Evolutionary conservation across 306 rosid species (phyloP).

Genomic region (Pterocarpus santalinus): DNA sequence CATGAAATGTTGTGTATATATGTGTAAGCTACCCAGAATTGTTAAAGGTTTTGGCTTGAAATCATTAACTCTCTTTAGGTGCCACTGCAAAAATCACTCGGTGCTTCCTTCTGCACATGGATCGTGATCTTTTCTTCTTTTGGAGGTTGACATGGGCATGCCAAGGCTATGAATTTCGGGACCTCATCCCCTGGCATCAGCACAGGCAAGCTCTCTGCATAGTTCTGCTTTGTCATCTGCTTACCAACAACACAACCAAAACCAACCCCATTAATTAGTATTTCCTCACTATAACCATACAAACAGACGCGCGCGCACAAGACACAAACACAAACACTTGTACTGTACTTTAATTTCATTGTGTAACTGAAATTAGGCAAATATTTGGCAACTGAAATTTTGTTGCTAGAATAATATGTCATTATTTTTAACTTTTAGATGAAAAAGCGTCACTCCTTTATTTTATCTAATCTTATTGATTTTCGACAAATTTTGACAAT

Average conservation of each 20-base stretch:
- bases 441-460: too few relatives aligned
- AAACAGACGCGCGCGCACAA: too few relatives aligned
- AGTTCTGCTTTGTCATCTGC: slow-evolving; percentile 57
- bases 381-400: too few relatives aligned
- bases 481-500: background rate
- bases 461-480: too few relatives aligned
- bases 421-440: too few relatives aligned
- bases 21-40: slow-evolving; percentile 28
- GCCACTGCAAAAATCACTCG: slow-evolving; percentile 27
- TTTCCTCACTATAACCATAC: background rate
- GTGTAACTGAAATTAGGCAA: too few relatives aligned
- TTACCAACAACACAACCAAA: background rate
- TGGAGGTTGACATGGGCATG: slow-evolving; percentile 76
- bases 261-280: background rate
- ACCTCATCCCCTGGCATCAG: slow-evolving; percentile 86
- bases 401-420: too few relatives aligned
- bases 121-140: slow-evolving; percentile 54
- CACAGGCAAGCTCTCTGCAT: slow-evolving; percentile 64
- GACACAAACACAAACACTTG: too few relatives aligned
- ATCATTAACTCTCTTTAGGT: slow-evolving; percentile 20
- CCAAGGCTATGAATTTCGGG: slow-evolving; percentile 78
- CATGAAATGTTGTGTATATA: background rate
- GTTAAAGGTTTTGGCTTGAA: slow-evolving; percentile 19
- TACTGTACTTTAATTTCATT: background rate
- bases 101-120: slow-evolving; percentile 41